Evolutionary conservation across 805 yeast species (phyloP), one percentile per base, ranked within the genome.

Genomic region (Candida manassasensis): DNA sequence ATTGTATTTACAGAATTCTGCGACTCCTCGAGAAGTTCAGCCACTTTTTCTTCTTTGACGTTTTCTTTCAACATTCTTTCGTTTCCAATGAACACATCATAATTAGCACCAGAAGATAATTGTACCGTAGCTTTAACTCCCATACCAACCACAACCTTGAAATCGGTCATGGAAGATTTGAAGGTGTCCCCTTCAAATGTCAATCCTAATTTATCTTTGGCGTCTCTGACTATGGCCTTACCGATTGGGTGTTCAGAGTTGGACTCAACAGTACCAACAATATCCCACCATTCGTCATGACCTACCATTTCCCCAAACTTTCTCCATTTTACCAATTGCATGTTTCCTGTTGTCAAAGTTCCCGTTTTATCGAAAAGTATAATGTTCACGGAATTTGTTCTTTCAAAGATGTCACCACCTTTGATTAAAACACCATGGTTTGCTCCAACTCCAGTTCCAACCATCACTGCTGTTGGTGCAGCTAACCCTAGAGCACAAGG

Each of bases 391-490:
- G 70, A 61, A 48, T 76, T 75, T 6, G 93, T 81, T 38, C 64
- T 70, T 52, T 93, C 97, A 42, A 93, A 70, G 11, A 84, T 76
- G 34, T 83, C 95, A 15, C 97, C 98, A 32, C 97, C 96, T 58
- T 90, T 93, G 49, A 93, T 84, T 36, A 93, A 66, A 4, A 93
- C 83, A 13, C 98, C 97, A 56, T 86, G 70, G 10, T 75, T 59
- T 0, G 98, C 97, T 27, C 96, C 97, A 15, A 87, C 82, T 27
- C 98, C 98, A 2, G 97, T 90, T 6, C 97, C 98, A 2, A 93
- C 98, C 97, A 94, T 93, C 8, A 93, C 86, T 0, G 97, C 97
- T 2, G 98, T 94, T 1, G 99, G 99, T 0, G 97, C 95, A 3
- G 97, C 97, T 34, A 93, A 69, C 3, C 98, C 99, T 16, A 93